Percentiles rank a stretch among this genome's conserved stretches.
These are phyloP conservation scores for Phytophthora pluvialis DNA, from an alignment of 352 stramenopile species.

Conservation along the genomic window DNA sequence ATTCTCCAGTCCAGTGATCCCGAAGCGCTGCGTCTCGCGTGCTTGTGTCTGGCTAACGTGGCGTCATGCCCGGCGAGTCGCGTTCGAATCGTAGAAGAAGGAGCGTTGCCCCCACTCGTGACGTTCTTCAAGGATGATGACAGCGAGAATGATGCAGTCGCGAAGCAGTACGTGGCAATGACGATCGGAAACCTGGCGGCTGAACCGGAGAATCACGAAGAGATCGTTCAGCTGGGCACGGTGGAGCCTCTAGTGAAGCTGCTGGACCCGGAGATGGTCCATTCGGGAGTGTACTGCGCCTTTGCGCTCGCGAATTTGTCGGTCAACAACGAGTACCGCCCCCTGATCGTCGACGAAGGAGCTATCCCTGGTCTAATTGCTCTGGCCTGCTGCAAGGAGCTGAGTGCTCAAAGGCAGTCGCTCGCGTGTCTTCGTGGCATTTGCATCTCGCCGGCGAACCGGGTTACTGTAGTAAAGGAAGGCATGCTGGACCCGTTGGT, in stretches of 20 bases:
- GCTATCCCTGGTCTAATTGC: conserved; percentile 94
- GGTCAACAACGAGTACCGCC: conserved; percentile 93
- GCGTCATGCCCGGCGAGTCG: conserved; percentile 88
- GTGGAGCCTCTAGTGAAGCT: conserved; percentile 93
- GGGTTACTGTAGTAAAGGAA: conserved; percentile 91
- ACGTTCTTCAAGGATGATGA: conserved; percentile 90
- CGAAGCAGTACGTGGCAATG: conserved; percentile 96
- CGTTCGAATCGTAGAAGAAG: conserved; percentile 95
- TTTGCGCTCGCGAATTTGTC: conserved; percentile 96
- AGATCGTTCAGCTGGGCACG: conserved; percentile 92
- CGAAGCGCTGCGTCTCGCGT: conserved; percentile 94
- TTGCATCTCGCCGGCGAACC: conserved; percentile 93
- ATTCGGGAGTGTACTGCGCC: conserved; percentile 89
- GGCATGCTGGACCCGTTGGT: conserved; percentile 96
- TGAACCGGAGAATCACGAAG: conserved; percentile 95
- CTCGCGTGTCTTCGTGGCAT: conserved; percentile 93
- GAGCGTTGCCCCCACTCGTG: conserved; percentile 87
- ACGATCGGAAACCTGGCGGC: conserved; percentile 95
- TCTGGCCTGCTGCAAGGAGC: conserved; percentile 94
- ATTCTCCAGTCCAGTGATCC: conserved; percentile 92
- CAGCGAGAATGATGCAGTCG: conserved; percentile 82
- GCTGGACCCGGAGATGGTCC: conserved; percentile 89
- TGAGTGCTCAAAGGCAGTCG: conserved; percentile 93
- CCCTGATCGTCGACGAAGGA: conserved; percentile 93
- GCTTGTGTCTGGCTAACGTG: conserved; percentile 96